Evolutionary conservation across 768 basidiomycete species (phyloP).

Genomic region (Macrolepiota albuminosa): DNA sequence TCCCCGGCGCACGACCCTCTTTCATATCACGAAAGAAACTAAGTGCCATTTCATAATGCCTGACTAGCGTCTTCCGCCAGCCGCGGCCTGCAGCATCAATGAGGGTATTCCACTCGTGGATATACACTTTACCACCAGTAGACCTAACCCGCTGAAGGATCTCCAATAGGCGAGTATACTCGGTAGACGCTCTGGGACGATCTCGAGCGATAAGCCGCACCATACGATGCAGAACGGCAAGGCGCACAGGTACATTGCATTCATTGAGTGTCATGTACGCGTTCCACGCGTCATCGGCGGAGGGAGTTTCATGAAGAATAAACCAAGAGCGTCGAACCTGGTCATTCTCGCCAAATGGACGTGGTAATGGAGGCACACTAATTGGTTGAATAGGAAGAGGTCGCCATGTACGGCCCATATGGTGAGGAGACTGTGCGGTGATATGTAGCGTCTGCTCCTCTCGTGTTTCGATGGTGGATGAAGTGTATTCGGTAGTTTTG

Average conservation of each 20-base stretch:
- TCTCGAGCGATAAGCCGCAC: slow-evolving; percentile 51
- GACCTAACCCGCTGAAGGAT: slow-evolving; percentile 54
- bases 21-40: slow-evolving; percentile 60
- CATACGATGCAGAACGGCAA: slow-evolving; percentile 56
- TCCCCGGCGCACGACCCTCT: slow-evolving; percentile 37
- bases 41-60: slow-evolving; percentile 58
- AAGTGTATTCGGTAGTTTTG: not conserved
- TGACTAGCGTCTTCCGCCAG: slow-evolving; percentile 49
- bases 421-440: slow-evolving; percentile 12
- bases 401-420: slow-evolving; percentile 24
- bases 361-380: not conserved
- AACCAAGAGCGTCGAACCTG: slow-evolving; percentile 14
- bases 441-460: not conserved
- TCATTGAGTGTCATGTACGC: slow-evolving; percentile 33
- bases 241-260: slow-evolving; percentile 32
- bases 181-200: slow-evolving; percentile 50
- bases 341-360: slow-evolving; percentile 4
- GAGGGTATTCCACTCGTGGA: slow-evolving; percentile 76
- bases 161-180: slow-evolving; percentile 66
- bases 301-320: slow-evolving; percentile 17
- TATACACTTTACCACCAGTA: slow-evolving; percentile 48
- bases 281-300: slow-evolving; percentile 31
- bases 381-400: slow-evolving; percentile 10
- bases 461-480: not conserved
- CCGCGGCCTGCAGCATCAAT: slow-evolving; percentile 65